These are phyloP conservation scores for Sporothrix dimorphospora DNA, from an alignment of 2,329 filamentous ascomycete species.

Conservation along the genomic window DNA sequence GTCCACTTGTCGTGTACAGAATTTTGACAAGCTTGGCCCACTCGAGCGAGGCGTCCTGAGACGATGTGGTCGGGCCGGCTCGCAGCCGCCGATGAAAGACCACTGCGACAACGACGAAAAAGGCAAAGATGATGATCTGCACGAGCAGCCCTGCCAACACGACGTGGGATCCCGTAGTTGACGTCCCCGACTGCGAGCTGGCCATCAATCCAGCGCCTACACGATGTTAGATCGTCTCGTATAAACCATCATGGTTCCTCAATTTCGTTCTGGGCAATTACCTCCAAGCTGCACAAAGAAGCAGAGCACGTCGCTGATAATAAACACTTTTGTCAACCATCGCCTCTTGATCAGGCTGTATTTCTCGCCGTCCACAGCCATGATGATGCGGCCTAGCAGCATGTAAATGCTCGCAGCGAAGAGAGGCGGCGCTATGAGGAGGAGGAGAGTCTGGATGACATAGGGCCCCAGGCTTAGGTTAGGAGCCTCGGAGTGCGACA, in stretches of 20 bases:
- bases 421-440: constrained; percentile 14
- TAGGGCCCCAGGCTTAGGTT: neutral
- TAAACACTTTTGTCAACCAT: constrained; percentile 33
- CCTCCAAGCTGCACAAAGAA: constrained; percentile 27
- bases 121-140: constrained; percentile 54
- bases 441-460: constrained; percentile 12
- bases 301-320: constrained; percentile 30
- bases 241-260: too few relatives aligned
- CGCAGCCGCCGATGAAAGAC: constrained; percentile 45
- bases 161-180: constrained; percentile 45
- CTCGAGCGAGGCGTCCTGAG: constrained; percentile 30
- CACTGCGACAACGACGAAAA: constrained; percentile 51
- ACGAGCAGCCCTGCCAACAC: constrained; percentile 54
- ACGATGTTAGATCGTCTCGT: too few relatives aligned
- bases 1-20: constrained; percentile 27
- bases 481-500: constrained; percentile 1
- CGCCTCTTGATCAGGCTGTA: constrained; percentile 1
- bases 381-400: constrained; percentile 25
- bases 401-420: constrained; percentile 29
- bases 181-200: constrained; percentile 33
- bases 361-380: constrained; percentile 8
- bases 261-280: too few relatives aligned
- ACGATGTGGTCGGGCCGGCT: neutral
- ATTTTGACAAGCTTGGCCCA: constrained; percentile 36
- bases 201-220: constrained; percentile 33